Base-by-base conservation (phyloP, 2,329 filamentous ascomycete species). In the Cladosporium sphaerospermum region DNA sequence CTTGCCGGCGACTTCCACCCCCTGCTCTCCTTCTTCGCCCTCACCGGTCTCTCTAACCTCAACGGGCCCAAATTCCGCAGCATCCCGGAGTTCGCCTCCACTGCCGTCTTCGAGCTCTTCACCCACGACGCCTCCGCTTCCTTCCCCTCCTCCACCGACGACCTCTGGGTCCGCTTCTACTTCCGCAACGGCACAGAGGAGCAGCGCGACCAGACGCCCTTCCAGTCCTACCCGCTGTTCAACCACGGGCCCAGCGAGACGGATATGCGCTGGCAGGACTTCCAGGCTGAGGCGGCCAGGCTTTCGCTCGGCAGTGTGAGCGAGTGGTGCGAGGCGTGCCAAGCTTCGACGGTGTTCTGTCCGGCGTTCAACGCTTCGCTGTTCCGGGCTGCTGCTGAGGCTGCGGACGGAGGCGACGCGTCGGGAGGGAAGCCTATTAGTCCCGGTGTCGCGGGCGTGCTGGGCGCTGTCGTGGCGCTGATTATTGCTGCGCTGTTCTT, bases 81-180 rank as follows among this genome's bases (percentile, higher is more conserved):
- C 19, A 67, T 78, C 3, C 77, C 78, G 0, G 66, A 70, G 11
- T 73, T 67, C 33, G 78, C 74, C 3, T 73, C 75, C 6, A 75
- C 74, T 3, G 69, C 78, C 45, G 68, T 76, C 6, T 76, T 81
- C 50, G 79, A 82, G 59, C 68, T 82, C 9, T 79, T 74, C 63
- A 75, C 73, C 53, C 18, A 34, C 32, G 48, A 54, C 2, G 11
- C 47, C 9, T 43, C 53, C 18, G 33, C 47, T 7, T 53, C 54
- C 37, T 78, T 75, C 52, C 75, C 75, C 0, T 47, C 57, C 11
- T 45, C 45, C 6, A 60, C 61, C 0, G 63, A 68, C 3, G 70
- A 81, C 18, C 71, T 84, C 39, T 79, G 69, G 64, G 75, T 83
- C 31, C 74, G 78, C 16, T 81, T 83, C 62, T 69, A 75, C 53